Conservation (phyloP, 2,329 filamentous ascomycete species). For the Penicillium sp. region DNA sequence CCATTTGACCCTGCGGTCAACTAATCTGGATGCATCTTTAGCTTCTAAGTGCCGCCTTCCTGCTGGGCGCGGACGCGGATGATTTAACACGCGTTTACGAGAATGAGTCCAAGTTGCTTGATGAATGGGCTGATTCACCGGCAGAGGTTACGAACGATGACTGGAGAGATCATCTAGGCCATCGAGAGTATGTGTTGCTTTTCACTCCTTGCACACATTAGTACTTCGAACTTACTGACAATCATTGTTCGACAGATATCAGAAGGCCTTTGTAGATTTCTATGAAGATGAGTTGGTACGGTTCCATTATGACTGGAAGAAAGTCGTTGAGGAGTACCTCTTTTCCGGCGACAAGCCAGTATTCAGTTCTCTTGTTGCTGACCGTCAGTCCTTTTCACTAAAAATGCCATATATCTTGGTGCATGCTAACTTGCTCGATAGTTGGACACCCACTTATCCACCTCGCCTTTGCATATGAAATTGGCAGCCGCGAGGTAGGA, state of each 20-base stretch:
- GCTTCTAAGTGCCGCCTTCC: slow-evolving; percentile 79
- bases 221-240: neutral
- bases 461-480: slow-evolving; percentile 87
- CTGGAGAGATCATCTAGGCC: slow-evolving; percentile 81
- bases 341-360: slow-evolving; percentile 68
- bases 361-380: slow-evolving; percentile 74
- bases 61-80: slow-evolving; percentile 71
- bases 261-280: slow-evolving; percentile 89
- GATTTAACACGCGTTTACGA: slow-evolving; percentile 83
- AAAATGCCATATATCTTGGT: neutral
- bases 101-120: slow-evolving; percentile 65
- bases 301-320: slow-evolving; percentile 79
- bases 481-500: slow-evolving; percentile 78
- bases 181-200: slow-evolving; percentile 54
- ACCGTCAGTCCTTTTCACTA: slow-evolving; percentile 56
- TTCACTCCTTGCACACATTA: neutral
- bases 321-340: slow-evolving; percentile 71
- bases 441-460: slow-evolving; percentile 93
- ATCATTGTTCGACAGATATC: slow-evolving; percentile 55
- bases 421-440: slow-evolving; percentile 40
- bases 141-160: slow-evolving; percentile 78
- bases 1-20: neutral
- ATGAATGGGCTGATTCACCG: slow-evolving; percentile 80
- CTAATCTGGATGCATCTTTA: slow-evolving; percentile 29
- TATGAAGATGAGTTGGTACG: slow-evolving; percentile 86